phyloP scores from a whole-genome alignment of 768 basidiomycete species.

The Coprinellus micaceus region DNA sequence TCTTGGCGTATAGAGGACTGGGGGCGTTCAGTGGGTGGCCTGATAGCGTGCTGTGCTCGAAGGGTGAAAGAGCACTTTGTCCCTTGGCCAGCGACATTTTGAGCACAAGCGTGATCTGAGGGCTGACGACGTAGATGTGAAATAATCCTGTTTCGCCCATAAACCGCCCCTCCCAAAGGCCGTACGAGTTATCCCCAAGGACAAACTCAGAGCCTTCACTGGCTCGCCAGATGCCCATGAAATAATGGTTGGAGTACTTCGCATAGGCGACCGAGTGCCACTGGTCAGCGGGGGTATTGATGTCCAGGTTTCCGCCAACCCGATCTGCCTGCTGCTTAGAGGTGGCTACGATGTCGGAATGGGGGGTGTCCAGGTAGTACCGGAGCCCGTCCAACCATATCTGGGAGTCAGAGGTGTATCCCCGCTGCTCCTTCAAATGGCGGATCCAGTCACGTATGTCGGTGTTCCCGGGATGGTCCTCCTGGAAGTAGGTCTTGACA shows the following conservation, averaged over 20 bases:
- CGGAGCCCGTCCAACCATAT: conserved; percentile 22
- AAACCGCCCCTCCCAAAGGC: conserved; percentile 26
- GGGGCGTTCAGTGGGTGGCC: conserved; percentile 8
- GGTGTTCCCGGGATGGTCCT: conserved; percentile 13
- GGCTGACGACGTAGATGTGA: conserved; percentile 27
- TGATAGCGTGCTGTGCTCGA: conserved; percentile 8
- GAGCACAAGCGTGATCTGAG: conserved; percentile 23
- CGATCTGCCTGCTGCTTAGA: conserved; percentile 8
- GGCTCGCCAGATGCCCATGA: conserved; percentile 25
- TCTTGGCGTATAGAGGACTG: too few species aligned
- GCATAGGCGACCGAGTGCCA: conserved; percentile 19
- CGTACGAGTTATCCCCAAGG: conserved; percentile 24
- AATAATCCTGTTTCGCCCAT: conserved; percentile 13
- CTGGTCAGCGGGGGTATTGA: conserved; percentile 12
- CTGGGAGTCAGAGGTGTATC: conserved; percentile 15
- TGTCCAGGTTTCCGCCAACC: background rate
- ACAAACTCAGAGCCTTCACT: conserved; percentile 26
- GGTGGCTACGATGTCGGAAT: conserved; percentile 12
- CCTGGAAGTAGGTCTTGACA: conserved; percentile 20
- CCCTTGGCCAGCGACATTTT: conserved; percentile 3
- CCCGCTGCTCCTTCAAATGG: conserved; percentile 13
- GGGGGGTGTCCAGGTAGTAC: conserved; percentile 25
- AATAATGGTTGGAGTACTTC: conserved; percentile 12
- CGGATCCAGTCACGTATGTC: conserved; percentile 15
- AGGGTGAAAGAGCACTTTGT: background rate